Percentiles rank a stretch among this genome's conserved stretches.
Conservation (phyloP, 2,329 filamentous ascomycete genomes). For the Ophiostoma novo-ulmi region DNA sequence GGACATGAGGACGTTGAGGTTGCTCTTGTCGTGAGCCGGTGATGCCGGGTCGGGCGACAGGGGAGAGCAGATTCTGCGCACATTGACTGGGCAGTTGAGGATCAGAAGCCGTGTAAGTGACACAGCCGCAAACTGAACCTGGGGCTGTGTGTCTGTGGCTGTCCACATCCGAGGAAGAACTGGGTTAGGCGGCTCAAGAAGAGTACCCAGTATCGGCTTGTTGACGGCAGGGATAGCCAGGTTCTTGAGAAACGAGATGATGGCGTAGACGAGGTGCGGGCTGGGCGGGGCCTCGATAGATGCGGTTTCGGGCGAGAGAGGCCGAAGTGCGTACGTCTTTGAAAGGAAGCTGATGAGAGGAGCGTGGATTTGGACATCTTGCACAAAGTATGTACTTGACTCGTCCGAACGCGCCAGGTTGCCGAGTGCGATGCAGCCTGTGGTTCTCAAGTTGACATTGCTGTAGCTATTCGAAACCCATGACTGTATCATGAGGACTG, state of each 20-base stretch:
- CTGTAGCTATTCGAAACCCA: constrained; percentile 39
- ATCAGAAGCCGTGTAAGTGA: constrained; percentile 55
- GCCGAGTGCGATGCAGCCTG: constrained; percentile 56
- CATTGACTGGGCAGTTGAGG: constrained; percentile 49
- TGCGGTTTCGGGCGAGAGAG: constrained; percentile 34
- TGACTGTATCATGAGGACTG: constrained; percentile 36
- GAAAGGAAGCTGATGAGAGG: constrained; percentile 45
- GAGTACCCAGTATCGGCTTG: constrained; percentile 46
- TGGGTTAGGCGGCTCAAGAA: constrained; percentile 39
- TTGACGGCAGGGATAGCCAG: constrained; percentile 55
- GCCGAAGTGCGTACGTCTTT: constrained; percentile 33
- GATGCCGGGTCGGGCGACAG: constrained; percentile 37
- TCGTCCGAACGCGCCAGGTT: constrained; percentile 58
- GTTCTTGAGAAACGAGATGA: constrained; percentile 59
- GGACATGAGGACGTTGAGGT: constrained; percentile 38
- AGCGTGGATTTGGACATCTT: constrained; percentile 40
- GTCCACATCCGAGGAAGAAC: constrained; percentile 52
- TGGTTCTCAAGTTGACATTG: constrained; percentile 43
- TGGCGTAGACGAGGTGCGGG: constrained; percentile 51
- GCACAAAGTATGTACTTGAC: constrained; percentile 47
- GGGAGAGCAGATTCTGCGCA: constrained; percentile 44
- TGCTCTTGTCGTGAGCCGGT: constrained; percentile 34
- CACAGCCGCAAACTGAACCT: constrained; percentile 57
- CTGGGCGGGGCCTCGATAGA: constrained; percentile 29
- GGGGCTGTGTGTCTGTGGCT: constrained; percentile 45